Conservation (phyloP, 768 basidiomycete species). For the Artomyces pyxidatus region DNA sequence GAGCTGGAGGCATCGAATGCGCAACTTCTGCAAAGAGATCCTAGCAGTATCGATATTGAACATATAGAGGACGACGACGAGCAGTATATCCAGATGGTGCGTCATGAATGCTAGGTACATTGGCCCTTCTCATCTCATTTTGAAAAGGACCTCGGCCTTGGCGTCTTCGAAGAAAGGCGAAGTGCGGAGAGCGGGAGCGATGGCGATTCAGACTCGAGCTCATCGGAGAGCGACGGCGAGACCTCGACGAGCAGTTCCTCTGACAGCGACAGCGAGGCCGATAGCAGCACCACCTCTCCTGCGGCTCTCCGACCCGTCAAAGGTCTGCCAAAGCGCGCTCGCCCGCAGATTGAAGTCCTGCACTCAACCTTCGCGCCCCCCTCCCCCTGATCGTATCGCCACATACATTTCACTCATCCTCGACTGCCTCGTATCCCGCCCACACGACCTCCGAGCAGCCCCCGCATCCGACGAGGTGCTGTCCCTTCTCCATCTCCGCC, state of each 20-base stretch:
- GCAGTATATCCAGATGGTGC: slow-evolving; percentile 60
- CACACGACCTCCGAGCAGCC: slow-evolving; percentile 79
- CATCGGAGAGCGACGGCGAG: slow-evolving; percentile 10
- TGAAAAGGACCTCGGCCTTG: slow-evolving; percentile 18
- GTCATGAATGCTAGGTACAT: neutral
- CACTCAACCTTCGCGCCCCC: neutral
- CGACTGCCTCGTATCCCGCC: slow-evolving; percentile 69
- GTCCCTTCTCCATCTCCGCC: slow-evolving; percentile 57
- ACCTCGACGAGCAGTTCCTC: slow-evolving; percentile 5
- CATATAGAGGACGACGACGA: slow-evolving; percentile 40
- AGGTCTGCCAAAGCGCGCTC: neutral
- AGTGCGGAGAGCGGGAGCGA: neutral
- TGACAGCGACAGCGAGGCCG: neutral
- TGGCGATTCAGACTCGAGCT: slow-evolving; percentile 12
- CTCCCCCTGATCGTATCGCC: neutral
- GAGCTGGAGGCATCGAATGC: slow-evolving; percentile 58
- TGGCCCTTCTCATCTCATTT: neutral
- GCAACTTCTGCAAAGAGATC: slow-evolving; percentile 39
- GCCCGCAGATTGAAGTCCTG: slow-evolving; percentile 6
- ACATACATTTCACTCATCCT: slow-evolving; percentile 14
- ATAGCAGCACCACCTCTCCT: neutral
- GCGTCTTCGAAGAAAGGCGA: slow-evolving; percentile 19
- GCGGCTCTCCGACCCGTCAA: neutral
- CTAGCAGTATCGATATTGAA: slow-evolving; percentile 63
- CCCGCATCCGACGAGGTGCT: slow-evolving; percentile 63